phyloP scores from a whole-genome alignment of 768 basidiomycete genomes.

The Amanita inopinata region DNA sequence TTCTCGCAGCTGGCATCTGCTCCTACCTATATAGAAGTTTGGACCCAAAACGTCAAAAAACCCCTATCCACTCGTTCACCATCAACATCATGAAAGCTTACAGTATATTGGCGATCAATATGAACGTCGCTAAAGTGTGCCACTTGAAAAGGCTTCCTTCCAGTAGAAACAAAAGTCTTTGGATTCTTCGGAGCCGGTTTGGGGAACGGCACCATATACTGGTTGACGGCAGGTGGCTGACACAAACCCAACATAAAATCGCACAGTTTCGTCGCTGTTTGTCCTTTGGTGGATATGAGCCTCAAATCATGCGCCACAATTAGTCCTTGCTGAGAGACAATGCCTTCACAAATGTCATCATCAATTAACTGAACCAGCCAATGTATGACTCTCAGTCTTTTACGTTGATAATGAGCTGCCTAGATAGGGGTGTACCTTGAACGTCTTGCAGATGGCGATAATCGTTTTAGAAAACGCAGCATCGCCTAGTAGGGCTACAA shows the following conservation, averaged over 20 bases:
- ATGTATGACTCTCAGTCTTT: neutral
- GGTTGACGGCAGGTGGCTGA: conserved; percentile 34
- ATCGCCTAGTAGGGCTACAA: conserved; percentile 40
- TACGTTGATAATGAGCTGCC: no score
- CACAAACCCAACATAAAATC: conserved; percentile 47
- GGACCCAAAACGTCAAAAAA: neutral
- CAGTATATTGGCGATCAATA: conserved; percentile 46
- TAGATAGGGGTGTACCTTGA: conserved; percentile 26
- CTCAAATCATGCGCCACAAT: conserved; percentile 50
- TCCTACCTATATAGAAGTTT: conserved; percentile 28
- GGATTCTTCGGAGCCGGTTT: conserved; percentile 28
- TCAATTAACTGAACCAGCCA: conserved; percentile 32
- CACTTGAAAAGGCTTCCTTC: conserved; percentile 40
- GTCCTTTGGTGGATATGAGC: conserved; percentile 32
- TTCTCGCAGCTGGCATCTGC: conserved; percentile 51
- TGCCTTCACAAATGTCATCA: conserved; percentile 48
- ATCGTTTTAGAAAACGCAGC: conserved; percentile 33
- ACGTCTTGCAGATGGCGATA: conserved; percentile 32
- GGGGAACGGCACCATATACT: conserved; percentile 35
- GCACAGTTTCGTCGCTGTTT: conserved; percentile 46
- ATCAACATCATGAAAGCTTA: conserved; percentile 16
- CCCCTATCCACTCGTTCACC: no score
- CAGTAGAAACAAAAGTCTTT: conserved; percentile 24
- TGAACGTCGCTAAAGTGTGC: conserved; percentile 58
- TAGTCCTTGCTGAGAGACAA: conserved; percentile 40